Evolutionary conservation across 1,284 basidiomycete genomes (phyloP), one percentile per base, ranked within the genome.

Genomic region (Melampsora larici-populina): DNA sequence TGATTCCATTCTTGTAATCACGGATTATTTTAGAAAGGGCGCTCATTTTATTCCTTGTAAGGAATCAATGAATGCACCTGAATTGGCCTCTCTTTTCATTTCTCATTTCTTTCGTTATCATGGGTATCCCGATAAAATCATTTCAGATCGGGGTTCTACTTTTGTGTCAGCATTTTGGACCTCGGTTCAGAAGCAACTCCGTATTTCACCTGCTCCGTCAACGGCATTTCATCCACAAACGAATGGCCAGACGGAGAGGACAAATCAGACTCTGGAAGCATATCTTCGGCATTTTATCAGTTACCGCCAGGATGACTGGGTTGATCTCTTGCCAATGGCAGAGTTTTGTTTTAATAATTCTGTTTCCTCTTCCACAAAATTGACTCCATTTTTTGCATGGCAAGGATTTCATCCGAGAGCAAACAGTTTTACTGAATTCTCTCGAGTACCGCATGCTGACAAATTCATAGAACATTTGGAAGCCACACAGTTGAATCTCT

Each of bases 261-360:
- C 17, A 40, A 64, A 73, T 33, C 71, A 73, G 9, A 13, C 48
- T 9, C 24, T 64, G n/a, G 24, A 73, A 55, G 46, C 46, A n/a
- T 74, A 65, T 51, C 31, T 74, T 5, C 43, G 24, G 33, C 71
- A 74, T 51, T 65, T 74, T 74, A 46, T 66, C n/a, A 5, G 21
- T 3, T 58, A 67, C n/a, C n/a, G n/a, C n/a, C n/a, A n/a, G n/a
- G n/a, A n/a, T n/a, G n/a, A n/a, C n/a, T n/a, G n/a, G n/a, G 7
- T 62, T 5, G 18, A 18, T 4, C 40, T 33, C n/a, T 29, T 75
- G 26, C 46, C 43, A 55, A 17, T 75, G 8, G 72, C 64, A 29
- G 72, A 75, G 63, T 75, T 75, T 29, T 33, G 29, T 49, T 51
- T 67, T 29, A 75, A 75, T 58, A 75, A 75, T 58, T n/a, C 55